A percentile compares a stretch with the other conserved stretches of the same genome.
Evolutionary conservation across 192 early-diverging fungal genomes (phyloP).

Genomic region (Kappamyces sp.): DNA sequence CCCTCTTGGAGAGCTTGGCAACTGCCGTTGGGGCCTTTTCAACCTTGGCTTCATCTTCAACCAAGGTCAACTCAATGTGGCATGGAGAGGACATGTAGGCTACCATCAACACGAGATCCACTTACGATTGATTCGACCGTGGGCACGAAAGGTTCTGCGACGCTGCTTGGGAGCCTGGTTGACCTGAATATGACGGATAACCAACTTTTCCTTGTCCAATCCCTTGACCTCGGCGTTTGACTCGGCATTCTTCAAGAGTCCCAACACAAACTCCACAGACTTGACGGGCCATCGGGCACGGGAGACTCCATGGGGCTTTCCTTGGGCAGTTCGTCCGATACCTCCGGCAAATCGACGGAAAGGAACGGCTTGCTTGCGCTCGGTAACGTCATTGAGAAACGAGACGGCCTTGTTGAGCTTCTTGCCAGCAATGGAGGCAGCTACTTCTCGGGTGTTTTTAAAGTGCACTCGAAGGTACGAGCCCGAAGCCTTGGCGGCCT

Average conservation of each 20-base stretch:
- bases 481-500: slow-evolving; percentile 80
- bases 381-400: slow-evolving; percentile 92
- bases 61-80: slow-evolving; percentile 93
- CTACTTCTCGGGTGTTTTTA: slow-evolving; percentile 98
- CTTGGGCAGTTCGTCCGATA: slow-evolving; percentile 95
- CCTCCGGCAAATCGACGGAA: slow-evolving; percentile 97
- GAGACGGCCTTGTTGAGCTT: slow-evolving; percentile 85
- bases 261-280: slow-evolving; percentile 87
- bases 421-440: slow-evolving; percentile 86
- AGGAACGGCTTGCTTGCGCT: slow-evolving; percentile 94
- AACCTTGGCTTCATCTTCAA: slow-evolving; percentile 83
- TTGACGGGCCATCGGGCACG: slow-evolving; percentile 97
- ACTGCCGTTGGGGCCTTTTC: slow-evolving; percentile 46
- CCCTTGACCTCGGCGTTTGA: slow-evolving; percentile 96
- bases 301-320: slow-evolving; percentile 84
- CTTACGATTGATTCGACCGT: slow-evolving; percentile 87
- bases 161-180: slow-evolving; percentile 98
- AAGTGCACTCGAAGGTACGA: slow-evolving; percentile 84
- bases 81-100: slow-evolving; percentile 92
- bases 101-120: slow-evolving; percentile 20
- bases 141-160: slow-evolving; percentile 95
- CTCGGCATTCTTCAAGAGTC: slow-evolving; percentile 95
- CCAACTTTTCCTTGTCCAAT: slow-evolving; percentile 79
- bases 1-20: slow-evolving; percentile 32
- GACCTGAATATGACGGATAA: slow-evolving; percentile 93